Percentiles rank a stretch among this genome's conserved stretches.
Evolutionary conservation across 352 stramenopile species (phyloP).

Genomic region (Globisporangium cystogenes): DNA sequence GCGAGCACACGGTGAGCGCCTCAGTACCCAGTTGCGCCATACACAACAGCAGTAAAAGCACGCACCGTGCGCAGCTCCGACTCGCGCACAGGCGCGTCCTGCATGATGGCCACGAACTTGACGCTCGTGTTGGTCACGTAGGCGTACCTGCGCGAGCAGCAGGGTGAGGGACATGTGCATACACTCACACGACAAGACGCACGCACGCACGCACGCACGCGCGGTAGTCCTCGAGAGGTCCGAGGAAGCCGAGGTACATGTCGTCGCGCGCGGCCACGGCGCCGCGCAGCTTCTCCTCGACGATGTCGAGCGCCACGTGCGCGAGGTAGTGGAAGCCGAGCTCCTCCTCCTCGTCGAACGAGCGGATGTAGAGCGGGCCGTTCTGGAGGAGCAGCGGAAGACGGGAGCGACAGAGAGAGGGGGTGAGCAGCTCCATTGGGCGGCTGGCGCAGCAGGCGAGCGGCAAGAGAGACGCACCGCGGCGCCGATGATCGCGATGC

Average conservation of each 20-base stretch:
- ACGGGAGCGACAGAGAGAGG: background rate
- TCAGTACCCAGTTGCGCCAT: too few species aligned
- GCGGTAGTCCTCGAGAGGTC: conserved; percentile 81
- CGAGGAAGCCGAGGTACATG: conserved; percentile 85
- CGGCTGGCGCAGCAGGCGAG: background rate
- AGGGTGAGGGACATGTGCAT: background rate
- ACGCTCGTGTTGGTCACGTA: conserved; percentile 86
- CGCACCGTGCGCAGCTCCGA: conserved; percentile 71
- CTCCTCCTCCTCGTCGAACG: conserved; percentile 81
- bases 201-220: too few species aligned
- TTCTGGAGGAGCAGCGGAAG: conserved; percentile 25
- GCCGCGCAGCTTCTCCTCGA: conserved; percentile 71
- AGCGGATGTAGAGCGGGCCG: conserved; percentile 77
- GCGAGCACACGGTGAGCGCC: background rate
- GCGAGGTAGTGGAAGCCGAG: conserved; percentile 86
- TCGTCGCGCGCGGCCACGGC: conserved; percentile 62
- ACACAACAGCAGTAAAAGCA: background rate
- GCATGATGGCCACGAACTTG: conserved; percentile 78
- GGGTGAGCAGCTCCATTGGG: background rate
- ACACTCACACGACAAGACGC: too few species aligned
- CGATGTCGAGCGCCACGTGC: conserved; percentile 79
- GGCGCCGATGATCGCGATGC: conserved; percentile 73
- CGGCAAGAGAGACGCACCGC: conserved; percentile 41
- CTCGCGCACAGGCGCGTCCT: conserved; percentile 69
- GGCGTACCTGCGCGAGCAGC: conserved; percentile 30